A percentile compares a stretch with the other conserved stretches of the same genome.
Evolutionary conservation across 306 rosid species (phyloP).

Genomic region (Sophora flavescens): DNA sequence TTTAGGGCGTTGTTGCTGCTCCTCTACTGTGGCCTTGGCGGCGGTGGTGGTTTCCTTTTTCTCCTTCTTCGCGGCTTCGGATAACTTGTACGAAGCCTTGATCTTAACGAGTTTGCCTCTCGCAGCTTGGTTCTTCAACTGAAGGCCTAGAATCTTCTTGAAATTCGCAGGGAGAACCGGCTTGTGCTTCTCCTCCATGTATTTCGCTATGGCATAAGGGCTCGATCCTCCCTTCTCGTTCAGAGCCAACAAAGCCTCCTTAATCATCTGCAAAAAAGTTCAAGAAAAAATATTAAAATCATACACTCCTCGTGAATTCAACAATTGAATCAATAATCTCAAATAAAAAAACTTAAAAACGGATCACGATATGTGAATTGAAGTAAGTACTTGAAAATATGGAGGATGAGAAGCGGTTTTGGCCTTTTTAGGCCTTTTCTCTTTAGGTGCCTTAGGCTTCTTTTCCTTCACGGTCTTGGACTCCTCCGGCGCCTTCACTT

Average conservation of each 20-base stretch:
- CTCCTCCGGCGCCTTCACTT: slow-evolving; percentile 47
- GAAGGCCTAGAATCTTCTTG: slow-evolving; percentile 77
- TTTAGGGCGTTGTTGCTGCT: slow-evolving; percentile 39
- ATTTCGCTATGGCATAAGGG: slow-evolving; percentile 87
- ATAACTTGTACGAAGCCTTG: slow-evolving; percentile 83
- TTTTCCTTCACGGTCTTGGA: slow-evolving; percentile 57
- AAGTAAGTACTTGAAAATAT: slow-evolving; percentile 68
- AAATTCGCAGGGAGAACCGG: slow-evolving; percentile 74
- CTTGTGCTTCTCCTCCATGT: slow-evolving; percentile 88
- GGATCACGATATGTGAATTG: not conserved
- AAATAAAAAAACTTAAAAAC: not conserved
- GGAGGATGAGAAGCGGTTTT: slow-evolving; percentile 85
- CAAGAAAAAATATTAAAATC: not conserved
- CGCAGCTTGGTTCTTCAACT: slow-evolving; percentile 73
- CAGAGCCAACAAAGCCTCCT: slow-evolving; percentile 76
- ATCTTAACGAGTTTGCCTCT: slow-evolving; percentile 80
- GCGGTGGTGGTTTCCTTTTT: not conserved
- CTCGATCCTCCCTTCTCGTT: slow-evolving; percentile 87
- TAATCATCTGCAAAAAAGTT: slow-evolving; percentile 69
- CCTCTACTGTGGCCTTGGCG: slow-evolving; percentile 24
- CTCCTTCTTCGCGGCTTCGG: slow-evolving; percentile 52
- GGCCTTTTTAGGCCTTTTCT: slow-evolving; percentile 63
- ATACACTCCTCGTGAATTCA: not conserved
- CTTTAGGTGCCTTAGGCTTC: slow-evolving; percentile 59
- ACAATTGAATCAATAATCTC: not conserved